phyloP scores from a whole-genome alignment of 164 flowering plant genomes.

The Vitis riparia region DNA sequence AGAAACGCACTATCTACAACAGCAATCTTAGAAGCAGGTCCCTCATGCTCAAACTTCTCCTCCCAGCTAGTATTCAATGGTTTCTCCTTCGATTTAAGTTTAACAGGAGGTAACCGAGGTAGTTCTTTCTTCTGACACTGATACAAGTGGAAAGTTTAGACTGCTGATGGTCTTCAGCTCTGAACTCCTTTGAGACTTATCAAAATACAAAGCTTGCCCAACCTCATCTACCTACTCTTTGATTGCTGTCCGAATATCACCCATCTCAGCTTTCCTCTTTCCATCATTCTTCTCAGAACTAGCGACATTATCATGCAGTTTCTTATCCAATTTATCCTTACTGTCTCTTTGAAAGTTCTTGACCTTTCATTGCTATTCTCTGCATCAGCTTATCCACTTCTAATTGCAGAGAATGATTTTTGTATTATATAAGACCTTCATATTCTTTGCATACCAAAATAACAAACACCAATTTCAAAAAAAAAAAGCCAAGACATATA shows the following conservation, averaged over 20 bases:
- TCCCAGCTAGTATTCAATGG: background rate
- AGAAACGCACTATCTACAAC: too few relatives aligned
- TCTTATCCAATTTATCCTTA: too few relatives aligned
- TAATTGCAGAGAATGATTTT: slow-evolving; percentile 10
- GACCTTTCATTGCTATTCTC: too few relatives aligned
- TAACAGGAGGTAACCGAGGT: slow-evolving; percentile 90
- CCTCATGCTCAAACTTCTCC: too few relatives aligned
- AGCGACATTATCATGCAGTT: slow-evolving; percentile 18
- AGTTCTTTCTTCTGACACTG: slow-evolving; percentile 72
- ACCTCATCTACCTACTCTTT: slow-evolving; percentile 81
- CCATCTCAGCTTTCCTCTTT: slow-evolving; percentile 41
- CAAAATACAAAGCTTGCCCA: slow-evolving; percentile 63
- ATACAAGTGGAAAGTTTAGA: slow-evolving; percentile 37
- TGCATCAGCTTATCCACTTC: too few relatives aligned
- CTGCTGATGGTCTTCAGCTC: slow-evolving; percentile 47
- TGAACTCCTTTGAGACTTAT: slow-evolving; percentile 45
- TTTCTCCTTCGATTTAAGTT: slow-evolving; percentile 87
- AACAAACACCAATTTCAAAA: slow-evolving; percentile 78
- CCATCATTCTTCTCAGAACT: slow-evolving; percentile 48
- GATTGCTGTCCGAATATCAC: slow-evolving; percentile 42
- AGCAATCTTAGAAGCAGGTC: too few relatives aligned
- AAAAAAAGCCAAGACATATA: slow-evolving; percentile 72
- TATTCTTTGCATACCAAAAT: slow-evolving; percentile 73
- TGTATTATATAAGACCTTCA: slow-evolving; percentile 53
- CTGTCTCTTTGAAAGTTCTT: too few relatives aligned